These are phyloP conservation scores for Dianthus caryophyllus DNA, from an alignment of 148 eudicot species.

Conservation along the genomic window DNA sequence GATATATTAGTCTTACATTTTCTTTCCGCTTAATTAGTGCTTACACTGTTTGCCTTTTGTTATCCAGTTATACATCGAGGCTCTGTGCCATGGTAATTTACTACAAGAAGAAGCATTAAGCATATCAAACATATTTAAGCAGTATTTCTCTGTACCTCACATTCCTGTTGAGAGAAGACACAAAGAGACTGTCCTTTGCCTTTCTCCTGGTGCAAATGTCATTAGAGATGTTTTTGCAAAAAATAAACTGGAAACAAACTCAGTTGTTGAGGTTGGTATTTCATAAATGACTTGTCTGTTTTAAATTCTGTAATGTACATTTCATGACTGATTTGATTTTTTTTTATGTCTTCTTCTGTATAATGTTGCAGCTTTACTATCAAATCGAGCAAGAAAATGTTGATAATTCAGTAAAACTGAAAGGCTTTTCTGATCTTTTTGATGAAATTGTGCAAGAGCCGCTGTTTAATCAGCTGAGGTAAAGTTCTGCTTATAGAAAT, in stretches of 20 bases:
- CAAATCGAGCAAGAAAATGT: constrained; percentile 85
- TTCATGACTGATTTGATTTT: neutral
- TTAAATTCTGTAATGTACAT: neutral
- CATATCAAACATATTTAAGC: constrained; percentile 54
- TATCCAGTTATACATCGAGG: constrained; percentile 84
- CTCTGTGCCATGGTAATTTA: constrained; percentile 93
- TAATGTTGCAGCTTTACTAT: constrained; percentile 68
- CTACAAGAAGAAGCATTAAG: constrained; percentile 69
- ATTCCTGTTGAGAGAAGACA: constrained; percentile 74
- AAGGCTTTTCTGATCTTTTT: constrained; percentile 76
- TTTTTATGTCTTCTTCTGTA: constrained; percentile 16
- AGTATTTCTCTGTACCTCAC: constrained; percentile 57
- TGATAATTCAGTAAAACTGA: constrained; percentile 45
- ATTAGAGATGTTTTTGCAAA: constrained; percentile 71
- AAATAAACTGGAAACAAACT: constrained; percentile 84
- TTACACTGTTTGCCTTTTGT: neutral
- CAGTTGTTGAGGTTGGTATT: constrained; percentile 77
- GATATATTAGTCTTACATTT: neutral
- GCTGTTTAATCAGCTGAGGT: constrained; percentile 92
- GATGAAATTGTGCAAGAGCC: constrained; percentile 98
- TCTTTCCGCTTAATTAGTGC: neutral
- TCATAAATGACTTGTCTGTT: neutral
- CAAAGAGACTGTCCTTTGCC: constrained; percentile 57
- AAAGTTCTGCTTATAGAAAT: constrained; percentile 10
- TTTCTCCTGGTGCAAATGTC: constrained; percentile 65